A percentile compares a stretch with the other conserved stretches of the same genome.
These are phyloP conservation scores for Malassezia japonica DNA, from an alignment of 1,284 basidiomycete species.

Conservation along the genomic window DNA sequence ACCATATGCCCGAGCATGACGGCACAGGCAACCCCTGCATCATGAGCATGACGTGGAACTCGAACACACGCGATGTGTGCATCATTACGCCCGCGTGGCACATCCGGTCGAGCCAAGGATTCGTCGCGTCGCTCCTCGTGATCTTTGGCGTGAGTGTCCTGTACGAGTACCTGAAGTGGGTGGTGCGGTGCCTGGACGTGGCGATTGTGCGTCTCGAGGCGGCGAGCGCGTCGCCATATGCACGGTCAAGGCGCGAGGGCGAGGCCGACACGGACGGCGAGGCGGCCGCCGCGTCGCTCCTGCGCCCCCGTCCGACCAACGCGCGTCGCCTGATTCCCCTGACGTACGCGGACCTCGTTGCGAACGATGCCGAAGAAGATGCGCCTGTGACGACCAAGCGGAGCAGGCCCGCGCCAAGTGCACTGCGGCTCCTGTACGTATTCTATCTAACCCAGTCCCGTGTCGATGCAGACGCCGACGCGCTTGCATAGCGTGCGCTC, in stretches of 20 bases:
- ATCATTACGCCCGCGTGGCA: constrained; percentile 10
- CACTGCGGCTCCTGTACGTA: not conserved
- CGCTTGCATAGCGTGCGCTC: constrained; percentile 10
- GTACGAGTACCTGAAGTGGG: constrained; percentile 12
- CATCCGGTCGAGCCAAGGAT: constrained; percentile 1
- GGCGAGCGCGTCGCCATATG: not conserved
- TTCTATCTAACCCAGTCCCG: not conserved
- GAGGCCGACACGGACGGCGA: not conserved
- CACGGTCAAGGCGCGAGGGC: not conserved
- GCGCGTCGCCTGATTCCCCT: constrained; percentile 10
- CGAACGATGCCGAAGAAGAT: not conserved
- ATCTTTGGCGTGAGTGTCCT: not conserved
- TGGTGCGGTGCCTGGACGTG: constrained; percentile 1
- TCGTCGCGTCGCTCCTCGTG: constrained; percentile 2
- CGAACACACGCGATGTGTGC: constrained; percentile 10
- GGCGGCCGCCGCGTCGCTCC: not conserved
- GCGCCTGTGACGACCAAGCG: not conserved
- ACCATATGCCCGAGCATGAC: not conserved
- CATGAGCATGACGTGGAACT: constrained; percentile 17
- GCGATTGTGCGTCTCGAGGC: not conserved
- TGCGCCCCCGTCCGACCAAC: not conserved
- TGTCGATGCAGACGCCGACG: constrained; percentile 7
- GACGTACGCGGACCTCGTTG: not conserved
- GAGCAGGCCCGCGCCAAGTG: not conserved
- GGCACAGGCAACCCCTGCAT: not conserved